Base-by-base conservation (phyloP, 2,329 filamentous ascomycete genomes). In the Claviceps paspali region DNA sequence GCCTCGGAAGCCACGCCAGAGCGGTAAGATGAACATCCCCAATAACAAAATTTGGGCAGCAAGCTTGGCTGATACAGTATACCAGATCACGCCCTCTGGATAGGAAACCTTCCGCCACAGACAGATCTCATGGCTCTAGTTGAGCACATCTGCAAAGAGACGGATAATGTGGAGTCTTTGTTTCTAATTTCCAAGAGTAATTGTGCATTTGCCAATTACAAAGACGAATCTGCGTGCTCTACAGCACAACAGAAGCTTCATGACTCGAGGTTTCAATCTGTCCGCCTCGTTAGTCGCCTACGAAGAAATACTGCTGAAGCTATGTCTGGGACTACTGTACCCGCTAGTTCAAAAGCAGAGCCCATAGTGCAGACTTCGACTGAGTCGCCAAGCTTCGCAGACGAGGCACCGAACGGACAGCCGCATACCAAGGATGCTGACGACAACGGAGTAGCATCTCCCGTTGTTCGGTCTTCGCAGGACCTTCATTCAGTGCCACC, bases 181-280 rank as follows among this genome's bases (percentile, higher is more conserved):
- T 95, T 96, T 47, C 63, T 96, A 26, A 96, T 96, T 29, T 88
- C 87, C 0, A 95, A 95, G 56, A 95, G 87, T 55, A 95, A 95
- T 53, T 96, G 88, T 52, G 88, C 87, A 0, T 96, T 96, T 61
- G 85, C 93, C 45, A 96, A 96, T 52, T 96, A 92, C 55, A 82
- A 79, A 44, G 81, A 84, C 35, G 86, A 94, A 49, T 61, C 66
- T 3, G 75, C 76, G 5, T 95, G 86, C 52, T 61, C 72, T 6
- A 68, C 73, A 7, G 88, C 88, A 0, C 83, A 94, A 63, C 70
- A 76, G 32, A 77, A 83, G 46, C 80, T 96, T 31, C 85, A 96
- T 55, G 87, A 96, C 51, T 93, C 86, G 1, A 79, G 80, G 39
- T 95, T 95, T 48, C 76, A 88, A 48, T 79, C 83, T 0, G 82